Evolutionary conservation across 768 basidiomycete genomes (phyloP).

Genomic region (Lentinus brumalis): DNA sequence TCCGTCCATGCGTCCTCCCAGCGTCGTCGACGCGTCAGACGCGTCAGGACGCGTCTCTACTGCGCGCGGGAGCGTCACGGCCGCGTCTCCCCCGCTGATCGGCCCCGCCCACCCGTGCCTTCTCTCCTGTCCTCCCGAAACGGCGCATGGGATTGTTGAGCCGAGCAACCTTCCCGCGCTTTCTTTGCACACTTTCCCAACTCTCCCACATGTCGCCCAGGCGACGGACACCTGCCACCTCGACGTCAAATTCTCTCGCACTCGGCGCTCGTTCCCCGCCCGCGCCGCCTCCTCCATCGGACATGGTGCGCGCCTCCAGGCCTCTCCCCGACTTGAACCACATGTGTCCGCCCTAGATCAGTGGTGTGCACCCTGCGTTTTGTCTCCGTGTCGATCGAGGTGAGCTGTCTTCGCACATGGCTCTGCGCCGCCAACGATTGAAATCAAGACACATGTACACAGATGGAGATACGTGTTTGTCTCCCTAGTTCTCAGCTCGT

Average conservation of each 20-base stretch:
- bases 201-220: constrained; percentile 11
- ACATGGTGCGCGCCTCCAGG: constrained; percentile 10
- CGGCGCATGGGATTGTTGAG: constrained; percentile 3
- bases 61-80: neutral
- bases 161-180: constrained; percentile 14
- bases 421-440: neutral
- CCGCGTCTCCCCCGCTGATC: constrained; percentile 22
- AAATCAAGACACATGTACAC: neutral
- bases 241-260: neutral
- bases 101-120: constrained; percentile 14
- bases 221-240: constrained; percentile 22
- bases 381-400: neutral
- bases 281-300: constrained; percentile 1
- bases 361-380: neutral
- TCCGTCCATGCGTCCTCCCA: neutral
- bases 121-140: constrained; percentile 6
- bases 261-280: neutral
- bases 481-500: no score
- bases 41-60: constrained; percentile 9
- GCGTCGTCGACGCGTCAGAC: constrained; percentile 5
- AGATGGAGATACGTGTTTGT: no score
- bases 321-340: neutral
- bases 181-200: neutral
- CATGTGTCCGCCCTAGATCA: neutral
- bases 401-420: neutral